phyloP scores from a whole-genome alignment of 805 yeast genomes.

The Candida broadrunensis region DNA sequence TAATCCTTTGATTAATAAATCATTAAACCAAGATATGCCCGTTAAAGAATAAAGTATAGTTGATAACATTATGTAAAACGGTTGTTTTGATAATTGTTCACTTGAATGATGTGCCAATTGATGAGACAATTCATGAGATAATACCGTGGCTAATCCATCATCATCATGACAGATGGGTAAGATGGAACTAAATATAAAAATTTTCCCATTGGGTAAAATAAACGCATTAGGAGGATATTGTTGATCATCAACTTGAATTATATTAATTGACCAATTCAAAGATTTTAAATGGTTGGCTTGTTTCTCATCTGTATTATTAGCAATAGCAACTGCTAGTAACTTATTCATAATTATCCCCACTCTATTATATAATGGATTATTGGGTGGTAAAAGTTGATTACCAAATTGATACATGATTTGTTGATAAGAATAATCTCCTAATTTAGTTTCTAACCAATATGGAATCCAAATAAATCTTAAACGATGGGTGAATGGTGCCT shows the following conservation, averaged over 20 bases:
- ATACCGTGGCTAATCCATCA: constrained; percentile 92
- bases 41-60: constrained; percentile 56
- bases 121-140: constrained; percentile 92
- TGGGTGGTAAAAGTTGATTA: constrained; percentile 53
- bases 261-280: constrained; percentile 76
- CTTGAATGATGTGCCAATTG: constrained; percentile 89
- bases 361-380: constrained; percentile 55
- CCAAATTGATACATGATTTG: constrained; percentile 57
- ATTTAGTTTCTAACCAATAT: constrained; percentile 54
- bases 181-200: constrained; percentile 80
- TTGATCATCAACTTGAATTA: constrained; percentile 58
- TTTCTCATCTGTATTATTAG: constrained; percentile 23
- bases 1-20: constrained; percentile 51
- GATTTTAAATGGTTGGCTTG: constrained; percentile 35
- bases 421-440: constrained; percentile 64
- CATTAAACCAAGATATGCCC: constrained; percentile 54
- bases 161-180: constrained; percentile 75
- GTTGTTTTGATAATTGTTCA: constrained; percentile 77
- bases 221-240: constrained; percentile 91
- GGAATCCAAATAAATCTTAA: constrained; percentile 71
- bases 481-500: constrained; percentile 80
- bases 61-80: constrained; percentile 59
- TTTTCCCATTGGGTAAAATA: constrained; percentile 94
- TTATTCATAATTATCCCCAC: constrained; percentile 64
- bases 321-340: constrained; percentile 57